These are phyloP conservation scores for Lophium mytilinum DNA, from an alignment of 495 filamentous ascomycete genomes.

Conservation along the genomic window DNA sequence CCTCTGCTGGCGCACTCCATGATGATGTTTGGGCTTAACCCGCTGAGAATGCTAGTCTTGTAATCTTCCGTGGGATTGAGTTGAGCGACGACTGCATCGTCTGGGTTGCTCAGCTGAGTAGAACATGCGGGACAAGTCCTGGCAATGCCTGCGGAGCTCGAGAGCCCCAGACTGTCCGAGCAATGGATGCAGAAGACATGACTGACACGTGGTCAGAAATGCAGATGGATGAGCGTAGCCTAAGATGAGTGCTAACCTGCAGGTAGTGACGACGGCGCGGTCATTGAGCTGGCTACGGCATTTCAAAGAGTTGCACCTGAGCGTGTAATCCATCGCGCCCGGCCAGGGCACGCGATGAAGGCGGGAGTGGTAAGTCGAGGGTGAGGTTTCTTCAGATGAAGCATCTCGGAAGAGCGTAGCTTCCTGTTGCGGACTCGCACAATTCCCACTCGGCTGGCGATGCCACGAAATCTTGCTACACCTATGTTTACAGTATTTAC, in stretches of 20 bases:
- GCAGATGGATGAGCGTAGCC: conserved; percentile 3
- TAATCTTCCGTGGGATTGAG: conserved; percentile 88
- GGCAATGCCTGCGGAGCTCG: conserved; percentile 45
- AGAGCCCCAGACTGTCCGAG: conserved; percentile 59
- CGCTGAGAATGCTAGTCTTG: conserved; percentile 83
- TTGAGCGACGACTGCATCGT: conserved; percentile 67
- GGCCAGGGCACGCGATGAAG: too few relatives aligned
- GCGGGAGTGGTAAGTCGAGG: too few relatives aligned
- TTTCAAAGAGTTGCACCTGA: conserved; percentile 76
- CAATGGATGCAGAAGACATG: conserved; percentile 83
- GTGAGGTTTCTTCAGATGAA: too few relatives aligned
- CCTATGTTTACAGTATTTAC: too few relatives aligned
- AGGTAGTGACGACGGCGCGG: conserved; percentile 82
- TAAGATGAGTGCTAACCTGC: conserved; percentile 51
- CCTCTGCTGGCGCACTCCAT: conserved; percentile 87
- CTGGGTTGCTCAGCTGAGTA: conserved; percentile 56
- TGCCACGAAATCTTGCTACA: too few relatives aligned
- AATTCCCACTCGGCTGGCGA: too few relatives aligned
- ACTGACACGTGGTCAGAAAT: conserved; percentile 38
- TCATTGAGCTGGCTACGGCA: conserved; percentile 67
- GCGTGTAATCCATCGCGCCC: conserved; percentile 52
- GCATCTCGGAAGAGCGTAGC: too few relatives aligned
- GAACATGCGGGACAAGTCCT: conserved; percentile 79
- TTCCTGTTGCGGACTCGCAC: too few relatives aligned
- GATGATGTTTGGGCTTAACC: conserved; percentile 71